Base-by-base conservation (phyloP, 768 basidiomycete species). In the Kwoniella newhampshirensis region DNA sequence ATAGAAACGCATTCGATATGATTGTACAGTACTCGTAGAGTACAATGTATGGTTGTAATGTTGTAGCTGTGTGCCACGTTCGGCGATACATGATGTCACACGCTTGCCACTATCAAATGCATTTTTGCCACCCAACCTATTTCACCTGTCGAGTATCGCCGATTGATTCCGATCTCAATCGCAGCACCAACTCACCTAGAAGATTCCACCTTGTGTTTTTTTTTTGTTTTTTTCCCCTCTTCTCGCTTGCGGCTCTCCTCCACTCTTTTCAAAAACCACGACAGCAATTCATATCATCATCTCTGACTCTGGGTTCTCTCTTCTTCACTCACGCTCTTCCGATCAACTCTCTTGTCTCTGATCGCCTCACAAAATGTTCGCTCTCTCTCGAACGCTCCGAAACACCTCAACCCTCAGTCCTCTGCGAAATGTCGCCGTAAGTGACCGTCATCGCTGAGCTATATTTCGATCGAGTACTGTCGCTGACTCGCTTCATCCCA, bases 361-460 rank as follows among this genome's bases (percentile, higher is more conserved):
- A 36, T 47, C 2, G 2, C 7, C 25, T 21, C 26, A 26, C 36
- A 58, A 58, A 58, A 74, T 74, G 73, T 70, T 68, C 54, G 59
- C 68, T 36, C 54, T 64, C 51, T 58, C 66, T 59, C 70, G 70
- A 39, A 51, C 61, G 17, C 53, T 63, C 40, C 54, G 62, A 50
- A 47, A 44, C 21, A 44, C 44, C 28, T 63, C 67, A 20, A 50
- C 51, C 21, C 44, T 51, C 40, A 35, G 43, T 39, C 55, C 64
- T 35, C 39, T 68, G 41, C 54, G 61, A 46, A 64, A 64, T 46
- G 66, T 53, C 35, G 54, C 54, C 44, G 71, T 66, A 55, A 67
- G 65, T 78, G 86, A 71, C 83, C 85, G 64, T 86, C 87, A 67
- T 83, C 84, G 60, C 79, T 82, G 77, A 84, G 25, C 25, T 36